Evolutionary conservation across 139 green algal genomes (phyloP), one percentile per base, ranked within the genome.

Genomic region (Bryopsis sp.): DNA sequence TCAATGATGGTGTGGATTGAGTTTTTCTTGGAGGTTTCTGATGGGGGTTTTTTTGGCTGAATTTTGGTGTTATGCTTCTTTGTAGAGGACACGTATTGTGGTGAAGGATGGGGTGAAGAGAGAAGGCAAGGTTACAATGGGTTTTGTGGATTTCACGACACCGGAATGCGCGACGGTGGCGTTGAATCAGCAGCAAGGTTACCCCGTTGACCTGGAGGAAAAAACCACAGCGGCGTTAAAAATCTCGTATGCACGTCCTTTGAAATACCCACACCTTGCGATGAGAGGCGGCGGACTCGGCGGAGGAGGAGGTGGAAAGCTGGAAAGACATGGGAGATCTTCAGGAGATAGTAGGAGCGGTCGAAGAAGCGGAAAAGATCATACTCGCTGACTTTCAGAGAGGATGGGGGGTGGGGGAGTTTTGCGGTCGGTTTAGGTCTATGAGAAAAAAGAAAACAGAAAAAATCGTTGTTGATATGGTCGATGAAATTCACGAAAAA

Each of bases 131-230:
- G n/a, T 68, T 32, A 46, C 72, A 11, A 78, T 81, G 48, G 22
- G 72, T 11, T 86, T 86, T 57, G 78, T 79, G 1, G 75, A 85
- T 39, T 88, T 83, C 46, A 38, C 54, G 4, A 71, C 74, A 57
- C 43, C 68, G 2, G 50, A 61, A 24, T 58, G 58, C 2, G 80
- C 78, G 15, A 68, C 72, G 3, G 62, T 47, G 8, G 71, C 76
- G 32, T 71, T 80, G 69, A 65, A 74, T 24, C 47, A 58, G 36
- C 63, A 85, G 34, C 68, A 81, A 62, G 76, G 76, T 39, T 81
- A 81, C 63, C 29, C 22, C 11, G 48, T 81, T 35, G 76, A 81
- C 67, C 28, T 69, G 34, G 74, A 82, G 1, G 33, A 50, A 2
- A 65, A 75, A 0, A 7, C 43, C n/a, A 71, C 47, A 39, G 68